Percentiles rank a stretch among this genome's conserved stretches.
These are phyloP conservation scores for Acanthochlamys bracteata DNA, from an alignment of 106 monocot species.

Conservation along the genomic window DNA sequence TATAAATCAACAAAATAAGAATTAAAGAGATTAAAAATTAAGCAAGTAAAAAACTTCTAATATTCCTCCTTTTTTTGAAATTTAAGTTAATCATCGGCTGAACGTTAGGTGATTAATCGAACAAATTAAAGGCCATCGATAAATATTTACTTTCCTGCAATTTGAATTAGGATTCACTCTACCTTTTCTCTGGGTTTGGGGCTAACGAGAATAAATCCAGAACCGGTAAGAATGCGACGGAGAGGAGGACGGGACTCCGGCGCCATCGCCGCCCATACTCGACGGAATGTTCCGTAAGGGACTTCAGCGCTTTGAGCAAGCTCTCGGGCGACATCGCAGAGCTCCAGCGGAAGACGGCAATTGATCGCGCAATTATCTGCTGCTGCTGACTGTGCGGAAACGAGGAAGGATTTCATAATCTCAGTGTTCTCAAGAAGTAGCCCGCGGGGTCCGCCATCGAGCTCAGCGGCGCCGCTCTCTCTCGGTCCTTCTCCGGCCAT, in stretches of 20 bases:
- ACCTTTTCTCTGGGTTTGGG: slow-evolving; percentile 73
- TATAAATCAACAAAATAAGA: slow-evolving; percentile 1
- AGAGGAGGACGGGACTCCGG: slow-evolving; percentile 43
- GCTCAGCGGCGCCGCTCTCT: background rate
- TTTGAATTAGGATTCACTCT: background rate
- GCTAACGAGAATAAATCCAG: slow-evolving; percentile 43
- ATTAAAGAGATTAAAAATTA: background rate
- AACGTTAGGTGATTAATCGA: too few species aligned
- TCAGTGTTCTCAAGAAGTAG: slow-evolving; percentile 48
- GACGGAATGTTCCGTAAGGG: slow-evolving; percentile 41
- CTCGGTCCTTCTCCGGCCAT: slow-evolving; percentile 10
- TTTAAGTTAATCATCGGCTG: too few species aligned
- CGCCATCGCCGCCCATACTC: slow-evolving; percentile 53
- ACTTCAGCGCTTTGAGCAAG: slow-evolving; percentile 27
- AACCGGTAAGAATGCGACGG: slow-evolving; percentile 34
- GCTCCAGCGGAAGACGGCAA: slow-evolving; percentile 28
- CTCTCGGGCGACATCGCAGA: slow-evolving; percentile 30
- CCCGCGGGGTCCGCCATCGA: slow-evolving; percentile 1
- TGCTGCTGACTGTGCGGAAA: slow-evolving; percentile 9
- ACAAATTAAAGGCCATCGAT: too few species aligned
- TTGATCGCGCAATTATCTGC: background rate
- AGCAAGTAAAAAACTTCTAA: too few species aligned
- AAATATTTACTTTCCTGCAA: too few species aligned
- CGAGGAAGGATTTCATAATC: slow-evolving; percentile 52
- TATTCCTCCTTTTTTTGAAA: too few species aligned